Conservation (phyloP, 176 grass and related monocot species). For the Tillandsia leiboldiana region DNA sequence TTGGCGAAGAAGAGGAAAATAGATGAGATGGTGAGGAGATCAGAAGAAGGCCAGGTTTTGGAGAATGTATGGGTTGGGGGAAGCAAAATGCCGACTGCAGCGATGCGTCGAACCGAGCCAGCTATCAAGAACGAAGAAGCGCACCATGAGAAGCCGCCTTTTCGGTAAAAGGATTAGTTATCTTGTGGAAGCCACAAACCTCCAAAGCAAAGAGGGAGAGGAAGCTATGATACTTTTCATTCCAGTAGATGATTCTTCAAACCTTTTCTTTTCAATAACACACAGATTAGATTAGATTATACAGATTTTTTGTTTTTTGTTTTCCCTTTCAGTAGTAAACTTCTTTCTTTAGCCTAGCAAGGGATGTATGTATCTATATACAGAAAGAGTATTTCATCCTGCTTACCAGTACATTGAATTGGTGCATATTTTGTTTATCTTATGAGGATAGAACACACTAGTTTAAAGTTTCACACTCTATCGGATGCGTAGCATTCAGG, state of each 20-base stretch:
- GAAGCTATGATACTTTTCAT: background rate
- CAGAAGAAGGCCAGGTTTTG: conserved; percentile 14
- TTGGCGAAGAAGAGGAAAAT: conserved; percentile 11
- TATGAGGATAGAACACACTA: too few species aligned
- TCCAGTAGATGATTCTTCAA: background rate
- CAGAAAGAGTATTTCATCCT: too few species aligned
- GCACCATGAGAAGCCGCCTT: background rate
- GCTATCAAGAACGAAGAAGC: conserved; percentile 4
- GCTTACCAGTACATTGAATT: too few species aligned
- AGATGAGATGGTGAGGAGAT: conserved; percentile 10
- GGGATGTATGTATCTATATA: too few species aligned
- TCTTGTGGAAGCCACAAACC: background rate
- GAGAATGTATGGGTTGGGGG: conserved; percentile 4
- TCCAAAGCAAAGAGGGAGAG: background rate
- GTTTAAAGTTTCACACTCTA: too few species aligned
- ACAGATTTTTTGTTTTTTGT: too few species aligned
- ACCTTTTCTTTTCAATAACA: too few species aligned
- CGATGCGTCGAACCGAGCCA: conserved; percentile 13
- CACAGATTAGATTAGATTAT: too few species aligned
- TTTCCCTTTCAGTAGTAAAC: too few species aligned
- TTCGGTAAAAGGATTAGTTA: background rate
- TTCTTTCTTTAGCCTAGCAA: too few species aligned
- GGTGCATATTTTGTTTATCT: too few species aligned
- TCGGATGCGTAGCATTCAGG: too few species aligned
- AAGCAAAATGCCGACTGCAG: conserved; percentile 17